phyloP scores from a whole-genome alignment of 1,284 basidiomycete genomes.

The Trichosporon faecale region DNA sequence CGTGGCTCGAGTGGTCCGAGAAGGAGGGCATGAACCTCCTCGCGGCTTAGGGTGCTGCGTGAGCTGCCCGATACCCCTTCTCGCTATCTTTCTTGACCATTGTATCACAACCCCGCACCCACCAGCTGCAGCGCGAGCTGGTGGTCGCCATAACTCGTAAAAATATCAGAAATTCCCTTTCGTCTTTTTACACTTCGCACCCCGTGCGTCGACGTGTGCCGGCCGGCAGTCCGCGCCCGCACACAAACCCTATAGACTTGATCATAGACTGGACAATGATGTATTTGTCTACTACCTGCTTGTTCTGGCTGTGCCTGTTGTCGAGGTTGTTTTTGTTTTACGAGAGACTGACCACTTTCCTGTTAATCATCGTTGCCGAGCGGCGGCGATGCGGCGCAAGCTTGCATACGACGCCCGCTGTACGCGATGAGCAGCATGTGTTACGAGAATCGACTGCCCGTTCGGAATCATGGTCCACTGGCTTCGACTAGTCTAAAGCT shows the following conservation, averaged over 20 bases:
- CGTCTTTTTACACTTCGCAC: not conserved
- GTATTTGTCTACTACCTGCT: conserved; percentile 8
- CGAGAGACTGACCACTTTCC: not conserved
- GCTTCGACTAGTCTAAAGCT: not conserved
- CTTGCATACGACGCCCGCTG: not conserved
- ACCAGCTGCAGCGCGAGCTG: not conserved
- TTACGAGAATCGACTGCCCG: not conserved
- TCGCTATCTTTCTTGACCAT: not conserved
- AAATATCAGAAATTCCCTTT: not conserved
- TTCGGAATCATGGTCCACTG: not conserved
- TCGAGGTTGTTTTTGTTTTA: not conserved
- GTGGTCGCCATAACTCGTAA: not conserved
- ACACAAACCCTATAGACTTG: conserved; percentile 8
- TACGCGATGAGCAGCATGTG: not conserved
- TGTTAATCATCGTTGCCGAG: not conserved
- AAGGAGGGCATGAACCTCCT: conserved; percentile 20
- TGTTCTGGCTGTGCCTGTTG: not conserved
- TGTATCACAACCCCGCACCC: not conserved
- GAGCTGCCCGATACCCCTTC: not conserved
- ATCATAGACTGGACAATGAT: conserved; percentile 11
- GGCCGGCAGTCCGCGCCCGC: too few species aligned
- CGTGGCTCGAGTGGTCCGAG: conserved; percentile 85
- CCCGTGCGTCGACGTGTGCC: not conserved
- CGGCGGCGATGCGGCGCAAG: not conserved
- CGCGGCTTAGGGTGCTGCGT: not conserved